Evolutionary conservation across 2,329 filamentous ascomycete species (phyloP).

Genomic region (Exophiala dermatitidis): DNA sequence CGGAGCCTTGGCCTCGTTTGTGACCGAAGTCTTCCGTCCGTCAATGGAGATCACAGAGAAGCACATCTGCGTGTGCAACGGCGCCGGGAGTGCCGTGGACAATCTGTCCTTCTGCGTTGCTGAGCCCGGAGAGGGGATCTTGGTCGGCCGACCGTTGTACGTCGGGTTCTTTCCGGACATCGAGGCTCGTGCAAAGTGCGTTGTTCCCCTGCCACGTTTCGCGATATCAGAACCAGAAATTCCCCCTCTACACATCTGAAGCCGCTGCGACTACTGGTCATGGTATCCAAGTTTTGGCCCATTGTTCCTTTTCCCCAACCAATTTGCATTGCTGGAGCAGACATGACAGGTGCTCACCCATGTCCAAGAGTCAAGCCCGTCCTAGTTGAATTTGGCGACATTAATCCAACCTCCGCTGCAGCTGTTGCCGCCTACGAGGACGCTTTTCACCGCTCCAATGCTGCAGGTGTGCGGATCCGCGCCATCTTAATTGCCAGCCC

Average conservation of each 20-base stretch:
- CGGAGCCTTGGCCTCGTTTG: slow-evolving; percentile 29
- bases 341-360: too few species aligned
- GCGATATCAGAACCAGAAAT: background rate
- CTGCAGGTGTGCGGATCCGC: slow-evolving; percentile 37
- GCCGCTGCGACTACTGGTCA: too few species aligned
- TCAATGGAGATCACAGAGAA: slow-evolving; percentile 24
- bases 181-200: slow-evolving; percentile 35
- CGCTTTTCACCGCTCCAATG: slow-evolving; percentile 34
- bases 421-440: slow-evolving; percentile 43
- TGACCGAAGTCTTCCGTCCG: slow-evolving; percentile 31
- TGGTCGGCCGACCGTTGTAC: slow-evolving; percentile 44
- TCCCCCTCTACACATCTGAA: too few species aligned
- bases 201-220: background rate
- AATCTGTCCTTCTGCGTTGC: slow-evolving; percentile 39
- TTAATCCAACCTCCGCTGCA: slow-evolving; percentile 34
- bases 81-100: slow-evolving; percentile 31
- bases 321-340: too few species aligned
- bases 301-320: too few species aligned
- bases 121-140: slow-evolving; percentile 41
- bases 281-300: too few species aligned
- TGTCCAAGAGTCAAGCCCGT: slow-evolving; percentile 17
- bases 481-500: slow-evolving; percentile 44
- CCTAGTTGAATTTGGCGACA: slow-evolving; percentile 18
- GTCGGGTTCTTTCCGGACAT: slow-evolving; percentile 46
- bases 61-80: slow-evolving; percentile 31